A percentile compares a stretch with the other conserved stretches of the same genome.
Evolutionary conservation across 768 basidiomycete genomes (phyloP).

Genomic region (Lenzites betulinus): DNA sequence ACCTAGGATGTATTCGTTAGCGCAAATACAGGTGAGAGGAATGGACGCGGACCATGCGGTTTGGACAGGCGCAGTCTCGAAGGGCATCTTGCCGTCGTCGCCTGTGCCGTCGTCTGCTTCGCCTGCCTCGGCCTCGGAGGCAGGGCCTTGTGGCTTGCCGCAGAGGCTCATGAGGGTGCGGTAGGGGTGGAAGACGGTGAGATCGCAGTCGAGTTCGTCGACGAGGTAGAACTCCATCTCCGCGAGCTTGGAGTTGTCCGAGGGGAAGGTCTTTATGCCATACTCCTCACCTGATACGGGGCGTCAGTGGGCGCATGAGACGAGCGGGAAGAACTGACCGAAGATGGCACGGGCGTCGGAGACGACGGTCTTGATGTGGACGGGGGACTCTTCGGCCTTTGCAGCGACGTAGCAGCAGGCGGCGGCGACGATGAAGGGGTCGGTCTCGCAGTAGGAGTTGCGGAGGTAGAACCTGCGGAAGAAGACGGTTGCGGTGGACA

Average conservation of each 20-base stretch:
- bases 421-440: constrained; percentile 89
- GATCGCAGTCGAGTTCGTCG: constrained; percentile 93
- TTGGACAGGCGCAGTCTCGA: constrained; percentile 78
- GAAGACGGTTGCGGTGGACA: constrained; percentile 93
- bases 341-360: constrained; percentile 80
- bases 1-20: constrained; percentile 50
- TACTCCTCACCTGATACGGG: constrained; percentile 57
- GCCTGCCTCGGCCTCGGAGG: constrained; percentile 55
- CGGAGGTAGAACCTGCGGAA: constrained; percentile 97
- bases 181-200: constrained; percentile 93
- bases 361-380: constrained; percentile 92
- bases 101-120: constrained; percentile 67
- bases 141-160: constrained; percentile 52
- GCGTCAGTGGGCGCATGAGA: not conserved
- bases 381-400: constrained; percentile 94
- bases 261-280: constrained; percentile 75
- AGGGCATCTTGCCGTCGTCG: constrained; percentile 75
- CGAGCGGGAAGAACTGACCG: constrained; percentile 50
- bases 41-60: constrained; percentile 76
- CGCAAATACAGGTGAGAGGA: not conserved
- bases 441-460: constrained; percentile 94
- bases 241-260: constrained; percentile 88
- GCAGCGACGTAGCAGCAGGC: constrained; percentile 96
- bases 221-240: constrained; percentile 99
- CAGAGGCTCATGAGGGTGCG: constrained; percentile 81